Base-by-base conservation (phyloP, 2,329 filamentous ascomycete species). In the Rhynchosporium secalis region DNA sequence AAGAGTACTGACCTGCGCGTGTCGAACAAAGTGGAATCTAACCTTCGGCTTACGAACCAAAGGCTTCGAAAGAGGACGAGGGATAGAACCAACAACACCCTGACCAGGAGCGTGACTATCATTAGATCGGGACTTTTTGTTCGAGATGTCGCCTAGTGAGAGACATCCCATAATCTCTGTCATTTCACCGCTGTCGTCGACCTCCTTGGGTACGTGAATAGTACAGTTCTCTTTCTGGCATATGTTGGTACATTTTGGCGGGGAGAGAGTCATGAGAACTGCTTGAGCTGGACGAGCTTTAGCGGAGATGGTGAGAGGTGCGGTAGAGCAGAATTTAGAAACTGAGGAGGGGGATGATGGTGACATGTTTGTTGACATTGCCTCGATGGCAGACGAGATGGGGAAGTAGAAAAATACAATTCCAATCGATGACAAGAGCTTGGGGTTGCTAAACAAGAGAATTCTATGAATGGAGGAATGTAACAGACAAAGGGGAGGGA, bases 1-100 rank as follows among this genome's bases (percentile, higher is more conserved):
- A 15, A 10, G 6, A 41, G n/a, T 28, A 40, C 41, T 49, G 47
- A 59, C 58, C 29, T 63, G 52, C 20, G 46, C 60, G 46, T 65
- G 63, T 15, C 63, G 52, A 6, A 65, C 31, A 43, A 60, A 58
- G 33, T 65, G 63, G 26, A 61, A 60, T 5, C 56, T 36, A 0
- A 63, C 54, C n/a, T 46, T 61, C 20, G 54, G 41, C 10, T 29
- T 58, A 15, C 51, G 20, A 4, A 41, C 3, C 2, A 54, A 54
- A 3, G 36, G 51, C 8, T 38, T 9, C 1, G n/a, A 28, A n/a
- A 54, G 9, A 13, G 51, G 9, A 15, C 20, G 33, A 41, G 51
- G 20, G 7, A 41, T 41, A 0, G 20, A 36, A 36, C 6, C 33
- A 36, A 5, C 15, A 15, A 40, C 20, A 41, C 20, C 36, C 7